phyloP scores from a whole-genome alignment of 1,284 basidiomycete genomes.

The Moesziomyces sp. region DNA sequence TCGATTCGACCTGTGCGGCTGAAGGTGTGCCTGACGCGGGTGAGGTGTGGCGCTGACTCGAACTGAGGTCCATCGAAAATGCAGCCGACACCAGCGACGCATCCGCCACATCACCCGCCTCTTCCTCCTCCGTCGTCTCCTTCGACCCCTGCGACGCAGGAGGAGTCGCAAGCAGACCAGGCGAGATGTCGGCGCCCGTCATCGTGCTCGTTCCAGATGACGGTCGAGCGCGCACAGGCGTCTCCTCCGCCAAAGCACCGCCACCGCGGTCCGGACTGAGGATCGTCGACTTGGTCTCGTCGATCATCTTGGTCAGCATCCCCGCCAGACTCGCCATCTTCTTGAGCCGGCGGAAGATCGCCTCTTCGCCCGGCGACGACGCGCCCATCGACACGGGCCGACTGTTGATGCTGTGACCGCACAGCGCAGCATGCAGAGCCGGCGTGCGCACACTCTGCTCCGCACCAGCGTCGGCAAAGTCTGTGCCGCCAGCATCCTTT shows the following conservation, averaged over 20 bases:
- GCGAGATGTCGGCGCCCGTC: slow-evolving; percentile 14
- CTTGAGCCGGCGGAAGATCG: slow-evolving; percentile 28
- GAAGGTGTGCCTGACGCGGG: slow-evolving; percentile 4
- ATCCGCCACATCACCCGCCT: slow-evolving; percentile 4
- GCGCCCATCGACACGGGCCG: neutral
- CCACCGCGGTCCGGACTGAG: slow-evolving; percentile 3
- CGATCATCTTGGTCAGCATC: slow-evolving; percentile 42
- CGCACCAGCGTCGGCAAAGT: neutral
- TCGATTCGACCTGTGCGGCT: slow-evolving; percentile 25
- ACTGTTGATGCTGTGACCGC: neutral
- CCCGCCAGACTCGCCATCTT: slow-evolving; percentile 35
- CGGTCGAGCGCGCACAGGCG: slow-evolving; percentile 8
- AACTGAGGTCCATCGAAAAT: slow-evolving; percentile 25
- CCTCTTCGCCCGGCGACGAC: slow-evolving; percentile 14
- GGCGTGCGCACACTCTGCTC: slow-evolving; percentile 2
- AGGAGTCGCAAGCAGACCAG: slow-evolving; percentile 24
- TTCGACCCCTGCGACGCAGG: neutral
- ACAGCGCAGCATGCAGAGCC: slow-evolving; percentile 11
- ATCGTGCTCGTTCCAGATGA: slow-evolving; percentile 10
- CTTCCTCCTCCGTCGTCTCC: neutral
- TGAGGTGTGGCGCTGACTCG: neutral
- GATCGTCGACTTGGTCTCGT: slow-evolving; percentile 37
- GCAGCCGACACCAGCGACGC: slow-evolving; percentile 33
- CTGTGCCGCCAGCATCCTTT: slow-evolving; percentile 20
- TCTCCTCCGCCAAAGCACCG: slow-evolving; percentile 3